Conservation (phyloP, 345 rosid genomes). For the Eucalyptus sp. region DNA sequence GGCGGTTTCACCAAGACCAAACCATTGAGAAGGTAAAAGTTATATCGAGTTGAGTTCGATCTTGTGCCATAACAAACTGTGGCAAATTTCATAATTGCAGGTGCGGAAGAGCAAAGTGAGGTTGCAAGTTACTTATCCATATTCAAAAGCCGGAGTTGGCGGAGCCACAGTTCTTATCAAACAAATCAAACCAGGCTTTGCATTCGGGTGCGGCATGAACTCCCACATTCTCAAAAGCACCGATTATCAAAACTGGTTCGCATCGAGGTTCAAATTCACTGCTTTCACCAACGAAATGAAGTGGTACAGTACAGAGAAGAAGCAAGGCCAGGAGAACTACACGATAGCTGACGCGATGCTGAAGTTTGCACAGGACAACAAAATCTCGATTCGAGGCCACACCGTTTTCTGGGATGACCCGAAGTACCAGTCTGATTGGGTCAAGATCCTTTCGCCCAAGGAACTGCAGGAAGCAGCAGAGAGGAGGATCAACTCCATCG, state of each 20-base stretch:
- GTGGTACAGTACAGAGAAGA: constrained; percentile 70
- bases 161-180: constrained; percentile 28
- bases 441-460: constrained; percentile 19
- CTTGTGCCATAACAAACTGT: neutral
- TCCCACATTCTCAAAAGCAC: constrained; percentile 34
- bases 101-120: constrained; percentile 48
- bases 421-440: constrained; percentile 57
- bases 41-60: neutral
- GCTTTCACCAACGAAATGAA: constrained; percentile 88
- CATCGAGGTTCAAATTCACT: constrained; percentile 53
- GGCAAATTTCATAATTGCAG: constrained; percentile 10
- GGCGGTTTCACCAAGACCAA: constrained; percentile 54
- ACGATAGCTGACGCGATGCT: constrained; percentile 60
- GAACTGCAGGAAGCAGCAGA: constrained; percentile 32
- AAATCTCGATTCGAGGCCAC: constrained; percentile 64
- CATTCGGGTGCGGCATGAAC: constrained; percentile 71
- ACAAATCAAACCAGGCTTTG: constrained; percentile 36
- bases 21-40: constrained; percentile 36
- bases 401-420: constrained; percentile 72
- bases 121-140: constrained; percentile 29
- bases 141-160: constrained; percentile 22
- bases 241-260: constrained; percentile 59
- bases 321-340: constrained; percentile 53
- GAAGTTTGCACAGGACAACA: constrained; percentile 24
- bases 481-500: constrained; percentile 46